Evolutionary conservation across 169 alveolate genomes (phyloP).

Genomic region (Plasmodium knowlesi): DNA sequence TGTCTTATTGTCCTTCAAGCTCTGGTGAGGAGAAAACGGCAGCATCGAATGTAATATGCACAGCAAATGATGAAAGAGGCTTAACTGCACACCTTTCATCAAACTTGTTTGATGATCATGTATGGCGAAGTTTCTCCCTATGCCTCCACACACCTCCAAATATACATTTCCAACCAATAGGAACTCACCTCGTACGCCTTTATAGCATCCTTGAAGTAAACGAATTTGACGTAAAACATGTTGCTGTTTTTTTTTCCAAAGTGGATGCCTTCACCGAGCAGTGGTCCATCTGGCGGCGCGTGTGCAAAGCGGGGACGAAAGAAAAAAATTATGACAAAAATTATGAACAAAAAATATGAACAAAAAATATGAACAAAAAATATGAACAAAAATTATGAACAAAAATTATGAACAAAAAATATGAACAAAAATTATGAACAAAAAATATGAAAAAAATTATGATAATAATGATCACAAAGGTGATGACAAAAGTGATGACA

Average conservation of each 20-base stretch:
- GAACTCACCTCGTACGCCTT: constrained; percentile 57
- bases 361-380: too few relatives aligned
- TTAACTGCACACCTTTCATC: not conserved
- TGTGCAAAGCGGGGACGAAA: not conserved
- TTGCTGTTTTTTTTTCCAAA: constrained; percentile 62
- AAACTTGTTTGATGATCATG: not conserved
- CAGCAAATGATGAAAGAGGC: not conserved
- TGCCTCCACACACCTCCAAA: not conserved
- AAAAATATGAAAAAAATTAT: too few relatives aligned
- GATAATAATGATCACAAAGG: too few relatives aligned
- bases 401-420: too few relatives aligned
- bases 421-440: too few relatives aligned
- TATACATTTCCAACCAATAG: not conserved
- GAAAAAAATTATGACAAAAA: too few relatives aligned
- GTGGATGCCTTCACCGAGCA: constrained; percentile 54
- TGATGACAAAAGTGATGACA: too few relatives aligned
- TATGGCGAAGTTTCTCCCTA: not conserved
- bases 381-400: too few relatives aligned
- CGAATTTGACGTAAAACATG: constrained; percentile 33
- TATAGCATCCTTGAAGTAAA: constrained; percentile 58
- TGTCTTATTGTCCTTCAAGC: constrained; percentile 13
- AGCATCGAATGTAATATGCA: not conserved
- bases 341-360: too few relatives aligned
- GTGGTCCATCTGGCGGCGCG: constrained; percentile 41
- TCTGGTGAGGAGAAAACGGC: not conserved